Evolutionary conservation across 2,329 filamentous ascomycete species (phyloP).

Genomic region (Chaetomium sp.): DNA sequence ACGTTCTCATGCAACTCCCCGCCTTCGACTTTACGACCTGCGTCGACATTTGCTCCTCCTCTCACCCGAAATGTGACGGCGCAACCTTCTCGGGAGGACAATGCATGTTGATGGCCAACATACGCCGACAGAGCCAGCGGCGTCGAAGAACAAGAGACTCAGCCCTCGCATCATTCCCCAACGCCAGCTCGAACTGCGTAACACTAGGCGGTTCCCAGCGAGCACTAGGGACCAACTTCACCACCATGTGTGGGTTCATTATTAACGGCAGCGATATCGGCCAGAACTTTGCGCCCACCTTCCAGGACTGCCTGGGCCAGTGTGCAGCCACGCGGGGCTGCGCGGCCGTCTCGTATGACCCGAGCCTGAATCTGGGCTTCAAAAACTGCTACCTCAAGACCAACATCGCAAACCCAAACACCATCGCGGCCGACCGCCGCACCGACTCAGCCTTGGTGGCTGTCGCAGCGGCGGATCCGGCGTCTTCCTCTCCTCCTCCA

Average conservation of each 20-base stretch:
- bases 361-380: conserved; percentile 24
- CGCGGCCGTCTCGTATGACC: conserved; percentile 25
- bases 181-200: conserved; percentile 25
- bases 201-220: conserved; percentile 18
- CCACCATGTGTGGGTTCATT: conserved; percentile 24
- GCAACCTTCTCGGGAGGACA: conserved; percentile 23
- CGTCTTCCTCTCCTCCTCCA: not conserved
- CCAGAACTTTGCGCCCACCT: conserved; percentile 26
- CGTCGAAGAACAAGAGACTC: conserved; percentile 20
- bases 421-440: conserved; percentile 17
- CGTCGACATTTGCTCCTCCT: conserved; percentile 27
- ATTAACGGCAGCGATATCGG: conserved; percentile 25
- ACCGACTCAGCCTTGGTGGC: conserved; percentile 26
- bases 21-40: conserved; percentile 23
- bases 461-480: not conserved
- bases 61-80: conserved; percentile 28
- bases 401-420: conserved; percentile 5
- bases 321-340: conserved; percentile 24
- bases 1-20: conserved; percentile 19
- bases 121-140: conserved; percentile 10
- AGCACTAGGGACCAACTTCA: conserved; percentile 18
- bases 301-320: conserved; percentile 27
- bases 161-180: conserved; percentile 24
- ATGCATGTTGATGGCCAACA: conserved; percentile 25
- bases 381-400: conserved; percentile 31